Conservation (phyloP, 441 rosid genomes). For the Populus hybrid region DNA sequence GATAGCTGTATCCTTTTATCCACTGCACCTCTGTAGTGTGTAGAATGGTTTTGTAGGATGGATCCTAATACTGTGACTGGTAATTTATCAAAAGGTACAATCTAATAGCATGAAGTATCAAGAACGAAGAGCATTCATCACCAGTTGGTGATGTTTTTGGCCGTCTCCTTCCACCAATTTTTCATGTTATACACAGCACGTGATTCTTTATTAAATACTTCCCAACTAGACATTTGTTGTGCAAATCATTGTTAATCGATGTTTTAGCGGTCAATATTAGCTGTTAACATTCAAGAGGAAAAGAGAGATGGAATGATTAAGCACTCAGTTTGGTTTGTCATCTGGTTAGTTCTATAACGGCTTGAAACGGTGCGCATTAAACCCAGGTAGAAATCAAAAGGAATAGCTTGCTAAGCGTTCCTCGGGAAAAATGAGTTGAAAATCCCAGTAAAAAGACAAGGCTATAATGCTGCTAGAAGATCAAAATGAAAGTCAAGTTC, state of each 20-base stretch:
- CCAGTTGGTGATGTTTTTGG: background rate
- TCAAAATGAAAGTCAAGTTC: background rate
- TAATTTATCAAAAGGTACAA: background rate
- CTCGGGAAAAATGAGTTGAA: background rate
- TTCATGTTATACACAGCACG: background rate
- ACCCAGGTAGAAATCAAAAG: background rate
- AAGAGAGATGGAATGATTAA: background rate
- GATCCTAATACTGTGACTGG: background rate
- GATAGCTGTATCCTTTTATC: background rate
- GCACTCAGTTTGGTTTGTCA: background rate
- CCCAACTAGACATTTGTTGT: background rate
- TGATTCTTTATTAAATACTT: background rate
- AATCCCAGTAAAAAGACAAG: background rate
- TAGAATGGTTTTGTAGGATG: background rate
- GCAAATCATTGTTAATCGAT: background rate
- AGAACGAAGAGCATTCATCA: background rate
- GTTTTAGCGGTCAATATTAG: background rate
- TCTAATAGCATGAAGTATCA: background rate
- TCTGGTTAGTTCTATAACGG: background rate
- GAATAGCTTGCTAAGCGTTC: background rate
- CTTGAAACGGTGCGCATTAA: too few species aligned
- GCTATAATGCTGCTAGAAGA: background rate
- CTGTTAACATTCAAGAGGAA: background rate
- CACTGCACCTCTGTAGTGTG: background rate
- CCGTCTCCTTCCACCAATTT: background rate